These are phyloP conservation scores for Phytophthora sp. DNA, from an alignment of 352 stramenopile genomes.

Conservation along the genomic window DNA sequence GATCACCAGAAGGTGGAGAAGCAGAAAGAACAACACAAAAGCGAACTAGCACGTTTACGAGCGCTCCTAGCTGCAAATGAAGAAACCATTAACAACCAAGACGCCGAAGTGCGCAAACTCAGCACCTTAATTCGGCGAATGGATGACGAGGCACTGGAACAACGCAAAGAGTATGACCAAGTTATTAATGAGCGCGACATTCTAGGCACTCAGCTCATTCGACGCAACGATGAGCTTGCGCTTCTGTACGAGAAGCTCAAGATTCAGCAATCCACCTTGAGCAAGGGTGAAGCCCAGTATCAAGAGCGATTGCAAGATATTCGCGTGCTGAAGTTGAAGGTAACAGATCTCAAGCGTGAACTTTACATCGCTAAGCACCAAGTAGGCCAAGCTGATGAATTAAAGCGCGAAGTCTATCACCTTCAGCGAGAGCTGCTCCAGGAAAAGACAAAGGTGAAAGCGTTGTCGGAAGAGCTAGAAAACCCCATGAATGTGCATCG, in stretches of 20 bases:
- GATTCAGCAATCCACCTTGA: conserved; percentile 95
- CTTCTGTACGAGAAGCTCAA: conserved; percentile 98
- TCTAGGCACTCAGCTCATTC: conserved; percentile 96
- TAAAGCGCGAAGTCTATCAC: conserved; percentile 90
- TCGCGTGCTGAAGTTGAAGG: conserved; percentile 95
- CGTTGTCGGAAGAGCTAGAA: conserved; percentile 95
- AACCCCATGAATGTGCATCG: conserved; percentile 98
- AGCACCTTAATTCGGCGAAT: conserved; percentile 92
- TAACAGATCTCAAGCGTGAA: conserved; percentile 93
- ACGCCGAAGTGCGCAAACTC: conserved; percentile 94
- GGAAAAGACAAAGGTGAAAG: conserved; percentile 97
- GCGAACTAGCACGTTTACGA: conserved; percentile 92
- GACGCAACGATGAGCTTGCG: conserved; percentile 96
- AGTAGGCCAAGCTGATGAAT: conserved; percentile 83
- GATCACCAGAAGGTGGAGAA: conserved; percentile 96
- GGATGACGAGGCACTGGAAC: conserved; percentile 93
- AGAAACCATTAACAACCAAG: conserved; percentile 94
- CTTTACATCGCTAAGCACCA: conserved; percentile 91
- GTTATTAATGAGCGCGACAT: conserved; percentile 98
- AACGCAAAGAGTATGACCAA: conserved; percentile 96
- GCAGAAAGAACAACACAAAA: conserved; percentile 93
- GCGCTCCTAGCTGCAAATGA: conserved; percentile 89
- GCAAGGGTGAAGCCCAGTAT: conserved; percentile 94
- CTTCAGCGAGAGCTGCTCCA: conserved; percentile 93
- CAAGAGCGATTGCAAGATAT: conserved; percentile 94